These are phyloP conservation scores for Papiliotrema laurentii DNA, from an alignment of 1,284 basidiomycete species.

Conservation along the genomic window DNA sequence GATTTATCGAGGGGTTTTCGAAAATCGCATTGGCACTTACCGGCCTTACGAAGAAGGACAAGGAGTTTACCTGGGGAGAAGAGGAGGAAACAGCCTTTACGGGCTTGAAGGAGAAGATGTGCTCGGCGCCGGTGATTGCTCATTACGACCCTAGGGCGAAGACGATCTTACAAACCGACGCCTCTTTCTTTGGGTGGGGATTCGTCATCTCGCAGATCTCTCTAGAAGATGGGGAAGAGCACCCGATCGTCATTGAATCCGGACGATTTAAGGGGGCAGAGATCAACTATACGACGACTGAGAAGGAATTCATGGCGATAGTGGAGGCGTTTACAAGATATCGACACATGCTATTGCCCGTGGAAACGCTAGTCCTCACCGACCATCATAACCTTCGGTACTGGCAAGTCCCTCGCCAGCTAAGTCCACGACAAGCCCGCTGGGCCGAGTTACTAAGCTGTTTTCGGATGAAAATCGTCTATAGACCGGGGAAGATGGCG, in stretches of 20 bases:
- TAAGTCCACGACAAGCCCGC: constrained; percentile 49
- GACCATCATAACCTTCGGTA: constrained; percentile 54
- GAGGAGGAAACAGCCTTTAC: constrained; percentile 43
- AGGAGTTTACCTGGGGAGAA: constrained; percentile 6
- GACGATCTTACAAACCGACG: constrained; percentile 41
- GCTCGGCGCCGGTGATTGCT: constrained; percentile 40
- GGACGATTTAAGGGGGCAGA: constrained; percentile 40
- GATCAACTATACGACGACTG: constrained; percentile 53
- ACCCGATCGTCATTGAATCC: constrained; percentile 47
- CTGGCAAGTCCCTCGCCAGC: constrained; percentile 42
- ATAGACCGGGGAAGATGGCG: constrained; percentile 47
- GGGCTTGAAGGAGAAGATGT: constrained; percentile 26
- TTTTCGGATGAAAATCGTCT: constrained; percentile 47
- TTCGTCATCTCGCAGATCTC: constrained; percentile 33
- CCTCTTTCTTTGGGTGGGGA: constrained; percentile 35
- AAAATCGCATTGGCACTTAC: constrained; percentile 39
- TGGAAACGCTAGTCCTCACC: constrained; percentile 41
- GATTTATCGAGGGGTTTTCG: constrained; percentile 50
- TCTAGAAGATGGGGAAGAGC: constrained; percentile 24
- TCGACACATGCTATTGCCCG: constrained; percentile 46
- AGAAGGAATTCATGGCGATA: constrained; percentile 54
- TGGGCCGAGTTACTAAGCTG: constrained; percentile 48
- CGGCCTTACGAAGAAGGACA: constrained; percentile 11
- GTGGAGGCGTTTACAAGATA: constrained; percentile 47
- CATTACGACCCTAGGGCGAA: constrained; percentile 40